Base-by-base conservation (phyloP, 148 eudicot genomes). In the Cornus florida region DNA sequence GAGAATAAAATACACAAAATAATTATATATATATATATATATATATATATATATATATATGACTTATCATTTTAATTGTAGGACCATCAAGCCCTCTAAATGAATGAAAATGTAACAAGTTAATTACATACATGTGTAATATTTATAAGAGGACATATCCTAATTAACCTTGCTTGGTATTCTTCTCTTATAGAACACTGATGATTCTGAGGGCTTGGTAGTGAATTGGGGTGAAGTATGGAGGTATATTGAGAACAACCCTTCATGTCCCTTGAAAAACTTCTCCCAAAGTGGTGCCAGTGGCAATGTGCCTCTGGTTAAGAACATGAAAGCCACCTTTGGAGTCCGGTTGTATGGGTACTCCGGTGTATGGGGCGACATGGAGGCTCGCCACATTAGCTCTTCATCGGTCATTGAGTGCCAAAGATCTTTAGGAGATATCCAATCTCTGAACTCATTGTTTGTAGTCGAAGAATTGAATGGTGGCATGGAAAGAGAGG, bases 311-410 rank as follows among this genome's bases (percentile, higher is more conserved):
- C 91, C 94, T 76, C 88, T 90, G 0, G 89, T 82, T 72, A 94
- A 79, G 90, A 92, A 94, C 94, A 94, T 76, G 84, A 94, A 94
- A 4, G 98, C 98, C 24, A 94, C 88, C 83, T 90, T 94, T 0
- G 87, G 90, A 3, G 79, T 87, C n/a, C 79, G 68, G 60, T 80
- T 84, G 22, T 53, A 74, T 10, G 87, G 86, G 48, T 35, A 60
- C 32, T 86, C 74, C 10, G 10, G 53, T 0, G 78, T 76, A 48
- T 22, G 77, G 1, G 92, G 91, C 2, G 78, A 85, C 90, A 84
- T 89, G 4, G 91, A 87, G 48, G 97, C 97, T 32, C 83, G 82
- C 89, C 88, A 85, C 78, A 92, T 78, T 72, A 94, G 76, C 73
- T 91, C 95, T 57, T 86, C 82, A 28, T 91, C 98, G 16, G 79